Conservation (phyloP, 2,329 filamentous ascomycete genomes). For the Talaromyces marneffei region DNA sequence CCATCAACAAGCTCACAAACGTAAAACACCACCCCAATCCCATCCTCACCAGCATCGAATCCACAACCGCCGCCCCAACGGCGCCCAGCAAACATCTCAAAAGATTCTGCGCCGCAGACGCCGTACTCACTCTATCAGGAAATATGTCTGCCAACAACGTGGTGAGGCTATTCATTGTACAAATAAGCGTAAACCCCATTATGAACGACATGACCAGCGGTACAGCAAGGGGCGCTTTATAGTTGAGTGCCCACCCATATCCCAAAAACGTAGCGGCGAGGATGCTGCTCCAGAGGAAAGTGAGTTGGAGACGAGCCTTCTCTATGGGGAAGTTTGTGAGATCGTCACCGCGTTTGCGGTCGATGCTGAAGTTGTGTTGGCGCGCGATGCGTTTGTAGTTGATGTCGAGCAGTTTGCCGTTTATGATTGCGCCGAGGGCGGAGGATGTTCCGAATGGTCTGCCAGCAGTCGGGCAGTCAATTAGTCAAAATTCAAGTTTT, state of each 20-base stretch:
- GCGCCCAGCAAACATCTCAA: conserved; percentile 33
- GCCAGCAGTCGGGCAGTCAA: neutral
- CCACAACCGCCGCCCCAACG: conserved; percentile 29
- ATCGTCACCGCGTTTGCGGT: conserved; percentile 51
- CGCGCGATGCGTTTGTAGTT: conserved; percentile 65
- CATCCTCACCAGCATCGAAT: conserved; percentile 30
- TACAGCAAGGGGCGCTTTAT: conserved; percentile 27
- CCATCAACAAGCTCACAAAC: conserved; percentile 29
- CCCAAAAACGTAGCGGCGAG: conserved; percentile 24
- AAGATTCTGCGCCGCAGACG: conserved; percentile 34
- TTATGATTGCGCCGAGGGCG: conserved; percentile 19
- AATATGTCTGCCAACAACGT: conserved; percentile 43
- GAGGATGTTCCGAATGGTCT: conserved; percentile 25
- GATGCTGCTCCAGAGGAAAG: conserved; percentile 27
- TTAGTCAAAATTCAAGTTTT: neutral
- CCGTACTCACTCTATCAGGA: conserved; percentile 27
- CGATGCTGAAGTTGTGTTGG: conserved; percentile 56
- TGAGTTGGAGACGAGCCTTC: conserved; percentile 29
- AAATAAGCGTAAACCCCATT: conserved; percentile 26
- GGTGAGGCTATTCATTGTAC: conserved; percentile 36
- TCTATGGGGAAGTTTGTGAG: conserved; percentile 50
- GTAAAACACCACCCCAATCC: conserved; percentile 37
- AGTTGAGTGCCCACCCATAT: conserved; percentile 37
- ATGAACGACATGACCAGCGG: conserved; percentile 33
- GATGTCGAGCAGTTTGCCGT: conserved; percentile 59